phyloP scores from a whole-genome alignment of 139 green algal genomes.

The Eudorina sp. region DNA sequence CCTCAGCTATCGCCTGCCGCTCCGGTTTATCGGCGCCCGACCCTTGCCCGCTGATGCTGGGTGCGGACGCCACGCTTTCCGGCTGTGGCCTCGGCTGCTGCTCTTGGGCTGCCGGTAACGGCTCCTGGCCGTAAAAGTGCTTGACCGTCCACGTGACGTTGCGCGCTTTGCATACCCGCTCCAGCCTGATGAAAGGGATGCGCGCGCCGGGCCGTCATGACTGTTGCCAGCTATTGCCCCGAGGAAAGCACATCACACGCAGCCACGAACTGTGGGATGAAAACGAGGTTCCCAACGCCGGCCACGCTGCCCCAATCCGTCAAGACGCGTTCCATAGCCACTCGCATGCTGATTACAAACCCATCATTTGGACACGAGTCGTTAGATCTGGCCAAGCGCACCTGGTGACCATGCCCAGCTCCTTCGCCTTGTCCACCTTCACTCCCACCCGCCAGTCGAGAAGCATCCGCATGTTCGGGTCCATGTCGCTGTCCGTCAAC shows the following conservation, averaged over 20 bases:
- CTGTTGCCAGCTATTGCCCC: no score
- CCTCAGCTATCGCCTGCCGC: background rate
- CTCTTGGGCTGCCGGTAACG: background rate
- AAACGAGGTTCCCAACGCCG: no score
- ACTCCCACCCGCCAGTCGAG: constrained; percentile 77
- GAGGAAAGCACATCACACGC: no score
- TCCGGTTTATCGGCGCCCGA: background rate
- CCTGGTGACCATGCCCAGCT: constrained; percentile 51
- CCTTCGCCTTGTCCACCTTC: constrained; percentile 54
- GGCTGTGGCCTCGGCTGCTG: background rate
- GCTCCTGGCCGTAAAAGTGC: constrained; percentile 44
- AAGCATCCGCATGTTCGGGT: constrained; percentile 73
- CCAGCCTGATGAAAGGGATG: constrained; percentile 62
- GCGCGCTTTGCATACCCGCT: constrained; percentile 64
- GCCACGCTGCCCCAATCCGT: no score
- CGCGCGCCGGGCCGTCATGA: no score
- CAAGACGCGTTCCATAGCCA: no score
- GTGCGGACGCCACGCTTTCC: background rate
- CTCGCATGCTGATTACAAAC: no score
- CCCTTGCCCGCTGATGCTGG: background rate
- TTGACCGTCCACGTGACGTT: constrained; percentile 57
- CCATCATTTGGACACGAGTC: no score
- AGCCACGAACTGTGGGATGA: no score
- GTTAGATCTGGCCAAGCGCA: no score
- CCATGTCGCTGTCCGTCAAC: constrained; percentile 75